Evolutionary conservation across 177 flowering plant genomes (phyloP).

Genomic region (Vitis hybrid): DNA sequence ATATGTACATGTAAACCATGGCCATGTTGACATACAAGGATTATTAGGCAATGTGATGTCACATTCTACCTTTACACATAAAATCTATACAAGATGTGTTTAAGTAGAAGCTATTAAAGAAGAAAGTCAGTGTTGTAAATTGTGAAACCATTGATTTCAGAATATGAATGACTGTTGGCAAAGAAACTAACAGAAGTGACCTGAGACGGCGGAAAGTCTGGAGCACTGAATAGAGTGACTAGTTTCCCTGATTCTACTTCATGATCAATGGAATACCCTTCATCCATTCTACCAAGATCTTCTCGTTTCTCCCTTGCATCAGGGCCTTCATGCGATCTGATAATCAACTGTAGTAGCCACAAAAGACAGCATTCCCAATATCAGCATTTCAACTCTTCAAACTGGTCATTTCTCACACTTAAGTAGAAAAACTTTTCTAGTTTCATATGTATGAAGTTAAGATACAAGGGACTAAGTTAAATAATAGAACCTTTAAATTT

Average conservation of each 20-base stretch:
- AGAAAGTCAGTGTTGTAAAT: not conserved
- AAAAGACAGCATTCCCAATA: not conserved
- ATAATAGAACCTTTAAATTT: constrained; percentile 24
- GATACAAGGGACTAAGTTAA: too few relatives aligned
- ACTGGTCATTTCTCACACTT: too few relatives aligned
- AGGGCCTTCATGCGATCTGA: constrained; percentile 37
- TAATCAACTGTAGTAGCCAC: constrained; percentile 20
- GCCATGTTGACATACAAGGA: too few relatives aligned
- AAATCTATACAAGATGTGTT: too few relatives aligned
- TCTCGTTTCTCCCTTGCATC: constrained; percentile 20
- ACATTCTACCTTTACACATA: too few relatives aligned
- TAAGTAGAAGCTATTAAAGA: not conserved
- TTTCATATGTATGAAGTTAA: too few relatives aligned
- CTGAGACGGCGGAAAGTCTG: constrained; percentile 26
- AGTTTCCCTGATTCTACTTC: constrained; percentile 27
- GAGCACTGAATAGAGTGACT: constrained; percentile 31
- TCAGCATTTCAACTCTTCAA: not conserved
- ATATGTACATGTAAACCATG: too few relatives aligned
- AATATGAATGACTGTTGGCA: not conserved
- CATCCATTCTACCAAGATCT: constrained; percentile 15
- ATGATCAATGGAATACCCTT: constrained; percentile 30
- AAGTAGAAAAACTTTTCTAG: not conserved
- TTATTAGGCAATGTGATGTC: too few relatives aligned
- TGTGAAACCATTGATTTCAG: not conserved
- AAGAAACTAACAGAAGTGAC: not conserved